Base-by-base conservation (phyloP, 2,329 filamentous ascomycete species). In the Aspergillus viridinutans region DNA sequence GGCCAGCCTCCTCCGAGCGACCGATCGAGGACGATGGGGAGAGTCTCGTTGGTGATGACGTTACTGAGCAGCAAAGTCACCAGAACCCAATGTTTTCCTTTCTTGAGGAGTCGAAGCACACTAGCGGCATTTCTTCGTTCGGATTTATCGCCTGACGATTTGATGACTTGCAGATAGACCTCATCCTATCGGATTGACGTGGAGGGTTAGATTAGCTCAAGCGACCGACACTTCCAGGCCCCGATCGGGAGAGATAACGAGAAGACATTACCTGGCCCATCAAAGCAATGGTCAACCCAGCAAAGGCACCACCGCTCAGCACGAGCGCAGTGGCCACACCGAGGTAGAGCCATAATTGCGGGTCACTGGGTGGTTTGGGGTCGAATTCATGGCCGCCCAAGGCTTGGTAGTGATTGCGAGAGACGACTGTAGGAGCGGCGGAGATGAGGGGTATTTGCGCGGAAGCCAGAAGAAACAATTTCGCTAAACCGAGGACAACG, bases 21-120 rank as follows among this genome's bases (percentile, higher is more conserved):
- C 56, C 94, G 83, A 75, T 99, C 94, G 52, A 99, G 83, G 10
- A 99, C 90, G 60, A 99, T 96, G 28, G 94, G 94, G 14, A 97
- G 81, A 2, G 93, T 95, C 77, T 97, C 94, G 74, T 99, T 97
- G 63, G 95, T 96, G 67, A 99, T 95, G 70, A 99, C 94, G 73
- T 99, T 99, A 73, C 92, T 92, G 55, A 99, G 80, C 7, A 99
- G 83, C 26, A 99, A 79, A 2, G 94, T 97, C 54, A 99, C 94
- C 56, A 99, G 80, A 21, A 99, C 93, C 94, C 94, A 99, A 75
- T 99, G 94, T 74, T 99, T 99, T 67, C 94, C 94, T 67, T 85
- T 89, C 62, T 90, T 86, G 55, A 99, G 78, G 28, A 99, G 80
- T 47, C 85, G 82, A 65, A 94, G 82, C 10, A 99, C 94, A 62